A percentile compares a stretch with the other conserved stretches of the same genome.
These are phyloP conservation scores for Aspergillus avenaceus DNA, from an alignment of 495 filamentous ascomycete species.

Conservation along the genomic window DNA sequence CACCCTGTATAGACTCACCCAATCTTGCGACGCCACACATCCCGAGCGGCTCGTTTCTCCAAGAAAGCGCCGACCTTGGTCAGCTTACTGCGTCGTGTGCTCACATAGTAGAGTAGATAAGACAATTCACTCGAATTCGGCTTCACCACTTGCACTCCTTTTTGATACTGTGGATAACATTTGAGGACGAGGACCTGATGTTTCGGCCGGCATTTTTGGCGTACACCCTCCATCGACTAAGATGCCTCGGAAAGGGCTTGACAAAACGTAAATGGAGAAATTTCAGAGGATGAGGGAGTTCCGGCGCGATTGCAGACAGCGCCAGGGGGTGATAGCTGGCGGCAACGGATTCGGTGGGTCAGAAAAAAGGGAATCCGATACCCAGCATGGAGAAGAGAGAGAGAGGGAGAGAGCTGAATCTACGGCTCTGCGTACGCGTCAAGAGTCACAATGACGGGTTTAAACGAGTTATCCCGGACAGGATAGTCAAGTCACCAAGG, in stretches of 20 bases:
- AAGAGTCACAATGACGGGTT: neutral
- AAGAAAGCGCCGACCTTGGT: constrained; percentile 90
- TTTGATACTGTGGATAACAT: constrained; percentile 87
- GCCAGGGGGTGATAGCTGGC: neutral
- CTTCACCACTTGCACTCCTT: constrained; percentile 83
- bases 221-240: constrained; percentile 53
- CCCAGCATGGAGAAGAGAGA: neutral
- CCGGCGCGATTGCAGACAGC: neutral
- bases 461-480: neutral
- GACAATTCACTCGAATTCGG: constrained; percentile 92
- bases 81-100: constrained; percentile 86
- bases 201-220: constrained; percentile 72
- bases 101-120: constrained; percentile 92
- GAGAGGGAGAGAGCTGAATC: no score
- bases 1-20: constrained; percentile 55
- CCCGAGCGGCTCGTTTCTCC: constrained; percentile 81
- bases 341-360: neutral
- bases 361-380: neutral
- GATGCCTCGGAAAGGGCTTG: neutral
- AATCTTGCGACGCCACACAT: constrained; percentile 76
- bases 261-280: neutral
- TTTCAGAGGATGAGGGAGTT: neutral
- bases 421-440: neutral
- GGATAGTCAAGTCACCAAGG: constrained; percentile 7
- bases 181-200: constrained; percentile 91